Evolutionary conservation across 805 yeast species (phyloP), one percentile per base, ranked within the genome.

Genomic region (Candida adriatica): DNA sequence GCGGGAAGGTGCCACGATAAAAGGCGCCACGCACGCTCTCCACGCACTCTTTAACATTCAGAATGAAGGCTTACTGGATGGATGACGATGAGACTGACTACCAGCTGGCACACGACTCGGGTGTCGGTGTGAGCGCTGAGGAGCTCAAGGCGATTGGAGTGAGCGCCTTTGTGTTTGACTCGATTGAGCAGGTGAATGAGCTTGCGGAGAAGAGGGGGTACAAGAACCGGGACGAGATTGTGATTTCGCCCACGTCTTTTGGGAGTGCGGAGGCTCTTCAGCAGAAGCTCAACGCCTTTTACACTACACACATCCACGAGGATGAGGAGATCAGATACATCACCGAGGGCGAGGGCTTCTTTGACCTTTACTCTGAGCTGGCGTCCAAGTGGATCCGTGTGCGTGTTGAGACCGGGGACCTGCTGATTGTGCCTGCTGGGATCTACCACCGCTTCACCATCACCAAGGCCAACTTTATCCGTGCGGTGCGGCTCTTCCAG

Each of bases 291-390:
- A 64, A 70, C 41, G 68, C 60, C 26, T 87, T 88, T 57, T 84
- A 76, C 61, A 63, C 70, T 28, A 96, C 90, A 51, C 98, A 90
- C 57, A 66, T 86, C 33, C 98, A 90, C 54, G 97, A 90, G 54
- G 98, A 90, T 54, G 98, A 90, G 59, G 98, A 90, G 62, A 90
- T 90, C 53, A 66, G 98, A 43, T 90, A 87, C 59, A 75, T 87
- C 32, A 51, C 81, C 13, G 95, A 81, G 17, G 98, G 98, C 8
- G 81, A 76, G 34, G 97, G 98, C 0, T 90, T 70, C 58, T 90
- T 90, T 51, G 97, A 90, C 51, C 85, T 90, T 6, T 69, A 95
- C 43, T 79, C 74, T 48, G 50, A 61, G 18, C 24, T 32, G 15
- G 51, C 68, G 9, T 70, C 69, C 34, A 55, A 63, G 34, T 90